A percentile compares a stretch with the other conserved stretches of the same genome.
phyloP scores from a whole-genome alignment of 192 early-diverging fungal genomes.

The Umbelopsis ramanniana region DNA sequence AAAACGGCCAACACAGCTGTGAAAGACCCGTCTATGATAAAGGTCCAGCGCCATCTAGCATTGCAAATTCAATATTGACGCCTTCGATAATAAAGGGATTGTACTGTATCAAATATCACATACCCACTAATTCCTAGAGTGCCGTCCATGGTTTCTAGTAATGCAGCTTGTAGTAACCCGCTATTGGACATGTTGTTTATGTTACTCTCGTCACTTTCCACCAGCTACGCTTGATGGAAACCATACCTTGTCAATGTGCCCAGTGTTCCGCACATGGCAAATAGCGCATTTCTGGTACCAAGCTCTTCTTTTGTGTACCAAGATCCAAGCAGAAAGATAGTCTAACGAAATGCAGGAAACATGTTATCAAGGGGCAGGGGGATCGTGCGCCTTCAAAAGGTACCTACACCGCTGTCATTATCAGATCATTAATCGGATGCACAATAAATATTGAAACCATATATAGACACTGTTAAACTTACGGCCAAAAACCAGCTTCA shows the following conservation, averaged over 20 bases:
- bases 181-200: not conserved
- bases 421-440: not conserved
- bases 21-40: slow-evolving; percentile 40
- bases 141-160: slow-evolving; percentile 38
- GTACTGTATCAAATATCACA: not conserved
- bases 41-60: slow-evolving; percentile 45
- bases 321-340: slow-evolving; percentile 39
- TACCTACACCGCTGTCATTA: not conserved
- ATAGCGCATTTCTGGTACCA: slow-evolving; percentile 36
- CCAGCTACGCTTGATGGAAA: not conserved
- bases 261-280: slow-evolving; percentile 37
- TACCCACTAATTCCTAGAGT: slow-evolving; percentile 43
- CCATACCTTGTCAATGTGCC: slow-evolving; percentile 23
- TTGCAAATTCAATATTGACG: not conserved
- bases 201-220: not conserved
- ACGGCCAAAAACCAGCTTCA: slow-evolving; percentile 49
- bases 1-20: slow-evolving; percentile 32
- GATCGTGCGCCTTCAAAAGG: not conserved
- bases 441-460: not conserved
- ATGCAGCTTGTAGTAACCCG: slow-evolving; percentile 36
- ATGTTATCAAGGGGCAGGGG: too few species aligned
- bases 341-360: slow-evolving; percentile 27
- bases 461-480: slow-evolving; percentile 5
- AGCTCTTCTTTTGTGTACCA: slow-evolving; percentile 47
- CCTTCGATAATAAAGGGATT: not conserved